Conservation (phyloP, 2,329 filamentous ascomycete species). For the Fusarium sp. region DNA sequence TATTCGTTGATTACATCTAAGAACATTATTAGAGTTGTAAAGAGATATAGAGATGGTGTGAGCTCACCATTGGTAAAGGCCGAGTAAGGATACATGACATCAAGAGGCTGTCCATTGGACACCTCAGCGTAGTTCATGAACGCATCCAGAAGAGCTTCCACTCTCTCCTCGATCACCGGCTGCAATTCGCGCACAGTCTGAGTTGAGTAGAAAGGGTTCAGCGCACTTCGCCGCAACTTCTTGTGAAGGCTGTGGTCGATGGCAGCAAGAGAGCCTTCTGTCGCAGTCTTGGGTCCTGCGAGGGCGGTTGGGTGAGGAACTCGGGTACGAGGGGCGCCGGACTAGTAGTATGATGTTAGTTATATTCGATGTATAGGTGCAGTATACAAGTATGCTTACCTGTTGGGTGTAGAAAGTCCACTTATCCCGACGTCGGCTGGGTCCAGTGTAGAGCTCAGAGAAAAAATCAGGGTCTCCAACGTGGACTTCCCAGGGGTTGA, state of each 20-base stretch:
- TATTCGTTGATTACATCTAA: conserved; percentile 59
- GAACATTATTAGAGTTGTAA: background rate
- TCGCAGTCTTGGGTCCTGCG: conserved; percentile 32
- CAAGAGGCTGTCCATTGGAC: conserved; percentile 48
- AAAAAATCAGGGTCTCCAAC: conserved; percentile 56
- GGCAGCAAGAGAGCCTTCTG: conserved; percentile 54
- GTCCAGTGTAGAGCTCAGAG: conserved; percentile 55
- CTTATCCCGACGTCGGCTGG: conserved; percentile 51
- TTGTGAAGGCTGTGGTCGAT: conserved; percentile 53
- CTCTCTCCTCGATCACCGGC: conserved; percentile 55
- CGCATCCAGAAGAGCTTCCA: conserved; percentile 51
- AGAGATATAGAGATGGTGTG: background rate
- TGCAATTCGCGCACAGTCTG: conserved; percentile 56
- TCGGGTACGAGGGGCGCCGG: conserved; percentile 53
- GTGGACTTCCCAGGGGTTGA: conserved; percentile 58
- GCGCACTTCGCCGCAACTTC: conserved; percentile 51
- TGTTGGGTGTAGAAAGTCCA: conserved; percentile 55
- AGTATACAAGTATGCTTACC: conserved; percentile 40
- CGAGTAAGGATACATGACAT: conserved; percentile 56
- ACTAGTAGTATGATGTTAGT: conserved; percentile 44
- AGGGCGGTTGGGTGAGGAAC: conserved; percentile 30
- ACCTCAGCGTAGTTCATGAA: conserved; percentile 49
- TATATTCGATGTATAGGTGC: background rate
- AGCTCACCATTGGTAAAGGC: conserved; percentile 55
- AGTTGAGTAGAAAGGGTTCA: conserved; percentile 56